Evolutionary conservation across 164 flowering plant species (phyloP).

Genomic region (Aristolochia contorta): DNA sequence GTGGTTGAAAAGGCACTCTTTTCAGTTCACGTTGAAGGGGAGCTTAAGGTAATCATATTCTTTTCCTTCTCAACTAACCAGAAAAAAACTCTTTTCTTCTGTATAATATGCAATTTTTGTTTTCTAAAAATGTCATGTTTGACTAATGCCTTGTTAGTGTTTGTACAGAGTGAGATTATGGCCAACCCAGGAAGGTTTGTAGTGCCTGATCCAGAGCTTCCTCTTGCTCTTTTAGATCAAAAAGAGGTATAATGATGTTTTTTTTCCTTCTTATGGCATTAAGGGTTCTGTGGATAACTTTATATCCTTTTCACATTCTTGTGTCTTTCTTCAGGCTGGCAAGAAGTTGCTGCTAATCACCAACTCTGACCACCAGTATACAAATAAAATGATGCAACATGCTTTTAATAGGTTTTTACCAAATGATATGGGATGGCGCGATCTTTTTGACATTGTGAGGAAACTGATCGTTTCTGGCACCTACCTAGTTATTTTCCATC

Average conservation of each 20-base stretch:
- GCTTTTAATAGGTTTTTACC: constrained; percentile 91
- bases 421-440: constrained; percentile 92
- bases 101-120: neutral
- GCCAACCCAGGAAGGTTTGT: constrained; percentile 89
- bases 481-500: neutral
- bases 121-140: neutral
- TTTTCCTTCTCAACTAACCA: too few species aligned
- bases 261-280: neutral
- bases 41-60: constrained; percentile 56
- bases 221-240: constrained; percentile 89
- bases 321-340: constrained; percentile 62
- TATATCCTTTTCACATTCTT: constrained; percentile 5
- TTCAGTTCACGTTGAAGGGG: constrained; percentile 96
- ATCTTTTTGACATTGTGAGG: constrained; percentile 82
- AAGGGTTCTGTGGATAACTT: neutral
- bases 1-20: constrained; percentile 95
- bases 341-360: constrained; percentile 85
- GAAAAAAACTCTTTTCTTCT: neutral
- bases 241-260: constrained; percentile 55
- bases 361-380: constrained; percentile 90
- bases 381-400: constrained; percentile 97
- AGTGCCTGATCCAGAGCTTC: constrained; percentile 93
- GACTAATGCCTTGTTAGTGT: neutral
- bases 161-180: constrained; percentile 85
- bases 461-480: neutral